These are phyloP conservation scores for Iberis amara DNA, from an alignment of 441 rosid genomes.

Conservation along the genomic window DNA sequence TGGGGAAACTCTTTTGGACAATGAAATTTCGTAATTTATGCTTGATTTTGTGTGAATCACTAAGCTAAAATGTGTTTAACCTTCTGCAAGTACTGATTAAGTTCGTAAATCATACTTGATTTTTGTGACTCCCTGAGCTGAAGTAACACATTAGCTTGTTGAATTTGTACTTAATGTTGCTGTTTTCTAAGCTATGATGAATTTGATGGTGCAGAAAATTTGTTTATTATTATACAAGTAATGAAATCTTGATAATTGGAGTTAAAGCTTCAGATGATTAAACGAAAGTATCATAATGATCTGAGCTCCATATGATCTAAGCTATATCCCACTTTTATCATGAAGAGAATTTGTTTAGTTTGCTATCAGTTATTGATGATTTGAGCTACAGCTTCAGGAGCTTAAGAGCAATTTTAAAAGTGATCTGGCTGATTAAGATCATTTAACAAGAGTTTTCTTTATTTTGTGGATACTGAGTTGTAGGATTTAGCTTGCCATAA, in stretches of 20 bases:
- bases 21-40: not conserved
- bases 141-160: not conserved
- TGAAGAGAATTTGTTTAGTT: not conserved
- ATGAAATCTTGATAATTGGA: too few relatives aligned
- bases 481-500: not conserved
- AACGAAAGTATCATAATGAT: too few relatives aligned
- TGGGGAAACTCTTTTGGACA: not conserved
- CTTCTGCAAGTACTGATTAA: too few relatives aligned
- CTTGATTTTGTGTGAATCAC: slow-evolving; percentile 4
- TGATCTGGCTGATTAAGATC: slow-evolving; percentile 1
- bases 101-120: too few relatives aligned
- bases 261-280: too few relatives aligned
- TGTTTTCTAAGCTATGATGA: not conserved
- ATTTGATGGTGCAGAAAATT: not conserved
- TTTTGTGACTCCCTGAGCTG: too few relatives aligned
- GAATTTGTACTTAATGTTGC: not conserved
- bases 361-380: not conserved
- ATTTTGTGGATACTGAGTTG: not conserved
- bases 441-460: not conserved
- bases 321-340: too few relatives aligned
- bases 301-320: too few relatives aligned
- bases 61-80: not conserved
- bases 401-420: not conserved
- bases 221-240: not conserved
- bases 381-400: not conserved